Evolutionary conservation across 257 asterid genomes (phyloP).

Genomic region (Solanum sejunctum): DNA sequence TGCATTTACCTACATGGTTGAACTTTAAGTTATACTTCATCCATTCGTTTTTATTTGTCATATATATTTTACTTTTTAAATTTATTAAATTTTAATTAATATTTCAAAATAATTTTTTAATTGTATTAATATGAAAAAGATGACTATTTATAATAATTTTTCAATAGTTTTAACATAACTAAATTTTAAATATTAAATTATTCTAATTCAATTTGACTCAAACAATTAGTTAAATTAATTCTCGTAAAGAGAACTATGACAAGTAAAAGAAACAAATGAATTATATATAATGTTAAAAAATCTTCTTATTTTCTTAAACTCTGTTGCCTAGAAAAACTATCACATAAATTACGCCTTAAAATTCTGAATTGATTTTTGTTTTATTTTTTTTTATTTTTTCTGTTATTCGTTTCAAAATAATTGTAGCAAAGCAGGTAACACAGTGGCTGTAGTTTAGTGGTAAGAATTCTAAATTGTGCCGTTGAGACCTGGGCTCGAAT

Average conservation of each 20-base stretch:
- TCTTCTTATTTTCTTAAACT: neutral
- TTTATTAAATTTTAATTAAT: neutral
- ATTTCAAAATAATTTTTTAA: neutral
- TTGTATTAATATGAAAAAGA: neutral
- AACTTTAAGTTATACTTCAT: neutral
- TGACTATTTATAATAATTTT: neutral
- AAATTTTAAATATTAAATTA: neutral
- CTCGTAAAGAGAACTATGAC: neutral
- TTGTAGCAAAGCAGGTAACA: neutral
- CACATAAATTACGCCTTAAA: neutral
- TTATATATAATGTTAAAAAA: neutral
- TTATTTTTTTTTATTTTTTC: neutral
- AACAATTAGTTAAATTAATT: neutral
- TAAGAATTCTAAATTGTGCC: slow-evolving; percentile 97
- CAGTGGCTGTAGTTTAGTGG: neutral
- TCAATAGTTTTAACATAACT: neutral
- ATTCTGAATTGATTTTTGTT: neutral
- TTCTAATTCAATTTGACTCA: neutral
- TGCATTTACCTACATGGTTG: neutral
- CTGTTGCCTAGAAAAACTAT: neutral
- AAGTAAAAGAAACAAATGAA: neutral
- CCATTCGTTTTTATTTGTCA: neutral
- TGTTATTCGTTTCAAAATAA: neutral
- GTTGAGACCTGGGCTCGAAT: slow-evolving; percentile 99
- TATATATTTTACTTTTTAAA: accelerated